A percentile compares a stretch with the other conserved stretches of the same genome.
Conservation (phyloP, 495 filamentous ascomycete species). For the Terfezia boudieri region DNA sequence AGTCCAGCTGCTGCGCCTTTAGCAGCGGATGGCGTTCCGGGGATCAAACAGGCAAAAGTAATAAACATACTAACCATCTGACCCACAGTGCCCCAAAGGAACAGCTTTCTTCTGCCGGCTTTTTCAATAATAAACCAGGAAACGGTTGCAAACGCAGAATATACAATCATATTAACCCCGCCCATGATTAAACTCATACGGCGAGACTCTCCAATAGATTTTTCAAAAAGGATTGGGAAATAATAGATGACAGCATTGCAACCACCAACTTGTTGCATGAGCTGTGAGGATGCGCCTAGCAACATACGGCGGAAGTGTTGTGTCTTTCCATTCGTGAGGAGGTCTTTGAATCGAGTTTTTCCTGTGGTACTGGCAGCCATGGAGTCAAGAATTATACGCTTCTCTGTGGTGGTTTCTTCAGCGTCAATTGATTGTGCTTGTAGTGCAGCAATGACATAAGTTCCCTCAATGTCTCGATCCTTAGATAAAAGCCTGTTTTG, state of each 20-base stretch:
- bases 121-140: conserved; percentile 68
- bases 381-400: conserved; percentile 40
- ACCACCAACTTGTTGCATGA: conserved; percentile 61
- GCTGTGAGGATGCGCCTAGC: conserved; percentile 37
- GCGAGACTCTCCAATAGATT: conserved; percentile 33
- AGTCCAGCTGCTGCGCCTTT: conserved; percentile 56
- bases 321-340: conserved; percentile 39
- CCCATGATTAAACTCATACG: conserved; percentile 47
- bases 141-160: conserved; percentile 51
- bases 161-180: conserved; percentile 61
- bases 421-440: conserved; percentile 35
- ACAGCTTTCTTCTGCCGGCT: conserved; percentile 48
- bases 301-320: conserved; percentile 43
- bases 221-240: conserved; percentile 53
- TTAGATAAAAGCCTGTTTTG: conserved; percentile 29
- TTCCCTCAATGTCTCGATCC: conserved; percentile 44
- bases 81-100: conserved; percentile 43
- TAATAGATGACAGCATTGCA: conserved; percentile 66
- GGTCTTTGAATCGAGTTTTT: conserved; percentile 31
- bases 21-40: conserved; percentile 27
- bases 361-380: conserved; percentile 35
- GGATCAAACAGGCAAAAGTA: conserved; percentile 49
- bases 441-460: conserved; percentile 46
- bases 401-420: conserved; percentile 30
- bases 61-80: conserved; percentile 54